Evolutionary conservation across 2,329 filamentous ascomycete species (phyloP), one percentile per base, ranked within the genome.

Genomic region (Dryadomyces quercivorus): DNA sequence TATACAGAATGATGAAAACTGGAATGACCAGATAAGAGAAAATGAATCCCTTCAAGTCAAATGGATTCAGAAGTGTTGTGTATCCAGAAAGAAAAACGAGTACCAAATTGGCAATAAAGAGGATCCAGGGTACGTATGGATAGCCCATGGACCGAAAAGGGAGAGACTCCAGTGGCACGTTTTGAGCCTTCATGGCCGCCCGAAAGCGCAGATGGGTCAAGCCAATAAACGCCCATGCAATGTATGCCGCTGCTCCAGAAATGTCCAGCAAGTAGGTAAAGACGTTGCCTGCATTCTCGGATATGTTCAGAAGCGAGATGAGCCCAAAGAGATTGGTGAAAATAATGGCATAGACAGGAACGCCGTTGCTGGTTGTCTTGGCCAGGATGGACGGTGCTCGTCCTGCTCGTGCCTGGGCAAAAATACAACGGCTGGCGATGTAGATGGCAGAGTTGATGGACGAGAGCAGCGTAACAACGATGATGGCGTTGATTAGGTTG

Each of bases 181-280:
- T 77, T 57, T 82, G 81, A 1, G 70, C 71, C 47, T 68, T 65
- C 49, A 86, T 70, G 9, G 75, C 79, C 16, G 74, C 71, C 74
- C 81, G 79, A 67, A 86, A 86, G 15, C 75, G 75, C 53, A 86
- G 68, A 65, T 86, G 82, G 62, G 80, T 84, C 45, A 76, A 62
- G 63, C 72, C 77, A 66, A 86, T 86, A 63, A 80, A 80, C 2
- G 78, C 74, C 85, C 85, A 89, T 20, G 76, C 80, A 59, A 87
- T 85, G 65, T 87, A 82, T 6, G 82, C 82, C 2, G 81, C 82
- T 3, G 84, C 81, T 53, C 81, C 78, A 15, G 77, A 81, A 61
- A 88, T 81, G 68, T 86, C 86, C 59, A 88, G 73, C 50, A 88
- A 72, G 84, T 85, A 88, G 70, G 77, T 74, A 68, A 88, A 88